Conservation (phyloP, 768 basidiomycete species). For the Pisolithus microcarpus region DNA sequence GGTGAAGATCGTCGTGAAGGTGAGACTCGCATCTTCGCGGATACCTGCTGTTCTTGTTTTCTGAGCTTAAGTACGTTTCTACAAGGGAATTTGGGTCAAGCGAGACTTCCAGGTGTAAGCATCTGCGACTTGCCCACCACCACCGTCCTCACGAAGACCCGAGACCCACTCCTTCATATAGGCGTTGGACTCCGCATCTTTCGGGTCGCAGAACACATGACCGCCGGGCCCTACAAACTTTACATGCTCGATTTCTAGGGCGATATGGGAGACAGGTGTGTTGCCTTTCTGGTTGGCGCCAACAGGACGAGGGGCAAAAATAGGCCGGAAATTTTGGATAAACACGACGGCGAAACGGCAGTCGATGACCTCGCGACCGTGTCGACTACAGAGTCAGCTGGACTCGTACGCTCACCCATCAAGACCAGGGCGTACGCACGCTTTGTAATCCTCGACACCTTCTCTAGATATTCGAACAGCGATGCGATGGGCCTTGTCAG, state of each 20-base stretch:
- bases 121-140: conserved; percentile 47
- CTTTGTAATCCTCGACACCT: conserved; percentile 40
- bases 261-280: conserved; percentile 40
- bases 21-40: conserved; percentile 1
- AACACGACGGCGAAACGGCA: conserved; percentile 39
- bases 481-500: conserved; percentile 47
- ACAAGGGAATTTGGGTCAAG: background rate
- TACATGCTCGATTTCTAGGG: conserved; percentile 46
- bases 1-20: conserved; percentile 1
- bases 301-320: conserved; percentile 47
- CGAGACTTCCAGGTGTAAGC: background rate
- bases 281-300: conserved; percentile 25
- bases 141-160: conserved; percentile 50
- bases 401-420: no score
- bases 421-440: conserved; percentile 22
- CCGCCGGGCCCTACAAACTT: conserved; percentile 35
- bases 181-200: conserved; percentile 32
- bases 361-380: conserved; percentile 34
- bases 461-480: conserved; percentile 49
- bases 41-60: conserved; percentile 27
- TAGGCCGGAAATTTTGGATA: conserved; percentile 44
- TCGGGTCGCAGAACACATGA: conserved; percentile 44
- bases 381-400: conserved; percentile 3
- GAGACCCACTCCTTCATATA: conserved; percentile 31
- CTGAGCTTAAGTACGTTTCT: conserved; percentile 43